phyloP scores from a whole-genome alignment of 352 stramenopile genomes.

The Globisporangium acanthophoron region DNA sequence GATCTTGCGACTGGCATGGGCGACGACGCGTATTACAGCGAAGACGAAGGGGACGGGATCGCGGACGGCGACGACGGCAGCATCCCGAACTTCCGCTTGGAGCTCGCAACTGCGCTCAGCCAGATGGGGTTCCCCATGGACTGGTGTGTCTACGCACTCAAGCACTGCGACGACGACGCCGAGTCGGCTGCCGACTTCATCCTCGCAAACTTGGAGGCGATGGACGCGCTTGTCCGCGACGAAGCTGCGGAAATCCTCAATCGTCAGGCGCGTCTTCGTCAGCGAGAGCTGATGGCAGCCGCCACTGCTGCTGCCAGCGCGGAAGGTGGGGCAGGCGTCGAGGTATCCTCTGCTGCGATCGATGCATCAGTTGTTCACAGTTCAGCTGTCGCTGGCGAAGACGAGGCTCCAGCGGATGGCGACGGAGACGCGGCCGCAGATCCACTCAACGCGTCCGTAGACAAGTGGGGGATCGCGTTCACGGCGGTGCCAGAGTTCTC shows the following conservation, averaged over 20 bases:
- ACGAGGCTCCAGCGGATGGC: slow-evolving; percentile 3
- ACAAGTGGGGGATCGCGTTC: slow-evolving; percentile 87
- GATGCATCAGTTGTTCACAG: background rate
- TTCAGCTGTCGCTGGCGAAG: slow-evolving; percentile 7
- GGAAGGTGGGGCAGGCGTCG: background rate
- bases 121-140: slow-evolving; percentile 88
- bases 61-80: slow-evolving; percentile 35
- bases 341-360: background rate
- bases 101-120: slow-evolving; percentile 68
- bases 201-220: slow-evolving; percentile 78
- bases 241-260: slow-evolving; percentile 57
- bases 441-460: slow-evolving; percentile 16
- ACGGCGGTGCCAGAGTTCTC: slow-evolving; percentile 84
- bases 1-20: slow-evolving; percentile 19
- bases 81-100: slow-evolving; percentile 84
- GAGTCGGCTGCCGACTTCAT: slow-evolving; percentile 82
- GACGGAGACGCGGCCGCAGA: slow-evolving; percentile 2
- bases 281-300: slow-evolving; percentile 19
- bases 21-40: slow-evolving; percentile 80
- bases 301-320: background rate
- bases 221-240: slow-evolving; percentile 72
- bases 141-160: slow-evolving; percentile 80
- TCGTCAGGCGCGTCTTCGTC: slow-evolving; percentile 44
- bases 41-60: slow-evolving; percentile 65
- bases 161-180: slow-evolving; percentile 79